Base-by-base conservation (phyloP, 139 green algal genomes). In the Dunaliella sp. region DNA sequence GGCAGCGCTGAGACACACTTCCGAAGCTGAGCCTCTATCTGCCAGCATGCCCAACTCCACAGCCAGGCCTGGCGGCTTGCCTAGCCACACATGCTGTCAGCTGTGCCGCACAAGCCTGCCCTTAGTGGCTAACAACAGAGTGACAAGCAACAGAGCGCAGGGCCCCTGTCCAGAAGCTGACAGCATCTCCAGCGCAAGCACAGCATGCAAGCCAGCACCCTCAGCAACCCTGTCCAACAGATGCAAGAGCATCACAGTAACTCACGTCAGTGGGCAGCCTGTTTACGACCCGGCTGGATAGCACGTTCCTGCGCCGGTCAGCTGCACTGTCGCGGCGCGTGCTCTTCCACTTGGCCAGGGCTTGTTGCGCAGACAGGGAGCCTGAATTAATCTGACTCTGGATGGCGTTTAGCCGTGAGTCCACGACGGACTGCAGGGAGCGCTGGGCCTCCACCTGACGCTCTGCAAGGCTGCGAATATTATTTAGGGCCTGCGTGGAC, bases 281-380 rank as follows among this genome's bases (percentile, higher is more conserved):
- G 16, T 65, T 65, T 7, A 65, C 48, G 7, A 65, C 48, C 16
- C 16, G 7, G 48, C 7, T 65, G 48, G 48, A 7, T 16, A 65
- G 48, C 48, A 65, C 7, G 48, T 65, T 65, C 48, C 48, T 65
- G 48, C 48, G 48, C 48, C 48, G 7, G 48, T 65, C 48, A 7
- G 16, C 48, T 7, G 87, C 83, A 24, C 82, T 84, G 77, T 92
- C 88, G 12, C 90, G 84, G 32, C 94, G 89, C 1, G 93, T 93
- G 21, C 86, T 86, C 84, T 94, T 94, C 89, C 89, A 96, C 57
- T 95, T 83, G 34, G 91, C 89, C 36, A 93, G 88, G 7, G 91
- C 94, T 85, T 95, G 89, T 28, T 87, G 86, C 12, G 94, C 58
- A 1, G 81, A 90, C 88, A 96, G 94, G 59, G 94, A 85, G 35